A percentile compares a stretch with the other conserved stretches of the same genome.
These are phyloP conservation scores for Fraxinus latifolia DNA, from an alignment of 305 asterid genomes.

Conservation along the genomic window DNA sequence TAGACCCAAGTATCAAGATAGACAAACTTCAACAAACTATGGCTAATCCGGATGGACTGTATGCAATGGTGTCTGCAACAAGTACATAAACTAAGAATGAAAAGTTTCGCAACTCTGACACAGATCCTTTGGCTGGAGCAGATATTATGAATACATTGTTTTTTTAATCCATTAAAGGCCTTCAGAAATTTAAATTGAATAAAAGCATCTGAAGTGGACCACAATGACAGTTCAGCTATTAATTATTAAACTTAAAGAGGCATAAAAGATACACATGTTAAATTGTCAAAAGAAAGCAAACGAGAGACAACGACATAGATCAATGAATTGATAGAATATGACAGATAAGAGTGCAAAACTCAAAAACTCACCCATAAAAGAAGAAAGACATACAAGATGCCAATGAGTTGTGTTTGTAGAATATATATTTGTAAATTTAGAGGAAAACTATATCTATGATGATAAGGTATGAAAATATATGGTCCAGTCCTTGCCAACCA, in stretches of 20 bases:
- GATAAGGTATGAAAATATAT: not conserved
- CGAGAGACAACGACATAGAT: not conserved
- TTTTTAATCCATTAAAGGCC: not conserved
- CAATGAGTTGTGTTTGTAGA: not conserved
- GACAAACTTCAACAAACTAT: slow-evolving; percentile 21
- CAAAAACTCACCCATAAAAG: not conserved
- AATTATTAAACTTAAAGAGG: not conserved
- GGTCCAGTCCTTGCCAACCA: not conserved
- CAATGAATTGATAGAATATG: not conserved
- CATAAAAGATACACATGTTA: not conserved
- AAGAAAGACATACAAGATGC: not conserved
- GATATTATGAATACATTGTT: not conserved
- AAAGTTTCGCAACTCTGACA: not conserved
- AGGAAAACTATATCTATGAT: not conserved
- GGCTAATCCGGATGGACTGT: slow-evolving; percentile 17
- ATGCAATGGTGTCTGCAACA: slow-evolving; percentile 31
- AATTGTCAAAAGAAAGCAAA: not conserved
- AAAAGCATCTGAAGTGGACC: not conserved
- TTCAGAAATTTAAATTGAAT: not conserved
- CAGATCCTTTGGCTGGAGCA: not conserved
- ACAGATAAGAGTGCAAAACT: not conserved
- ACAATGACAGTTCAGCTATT: not conserved
- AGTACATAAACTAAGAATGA: slow-evolving; percentile 8
- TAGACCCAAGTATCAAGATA: slow-evolving; percentile 23
- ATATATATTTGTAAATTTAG: not conserved